A percentile compares a stretch with the other conserved stretches of the same genome.
Conservation (phyloP, 176 grass and related monocot species). For the Phyllostachys edulis region DNA sequence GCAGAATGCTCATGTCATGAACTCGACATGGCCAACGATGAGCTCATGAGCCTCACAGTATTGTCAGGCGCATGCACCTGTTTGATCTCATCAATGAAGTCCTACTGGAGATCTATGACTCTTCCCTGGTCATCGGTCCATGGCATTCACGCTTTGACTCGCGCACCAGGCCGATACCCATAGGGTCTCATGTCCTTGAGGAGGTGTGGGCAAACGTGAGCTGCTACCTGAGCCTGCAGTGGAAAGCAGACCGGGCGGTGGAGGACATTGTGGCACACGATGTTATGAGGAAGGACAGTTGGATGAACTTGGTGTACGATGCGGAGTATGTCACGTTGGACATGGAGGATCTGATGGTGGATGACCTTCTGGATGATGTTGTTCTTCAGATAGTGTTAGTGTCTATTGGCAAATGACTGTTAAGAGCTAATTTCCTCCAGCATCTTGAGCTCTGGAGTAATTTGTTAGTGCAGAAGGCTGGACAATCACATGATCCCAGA, state of each 20-base stretch:
- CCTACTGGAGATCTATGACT: conserved; percentile 62
- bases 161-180: conserved; percentile 46
- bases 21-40: conserved; percentile 19
- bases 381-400: conserved; percentile 54
- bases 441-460: background rate
- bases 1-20: conserved; percentile 52
- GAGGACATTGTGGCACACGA: conserved; percentile 73
- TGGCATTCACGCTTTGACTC: conserved; percentile 51
- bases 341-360: conserved; percentile 67
- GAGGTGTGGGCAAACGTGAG: conserved; percentile 67
- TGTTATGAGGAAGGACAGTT: conserved; percentile 55
- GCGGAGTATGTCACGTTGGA: conserved; percentile 49
- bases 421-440: background rate
- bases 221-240: conserved; percentile 52
- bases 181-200: conserved; percentile 59
- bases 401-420: conserved; percentile 39
- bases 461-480: background rate
- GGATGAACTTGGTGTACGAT: conserved; percentile 78
- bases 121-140: conserved; percentile 39
- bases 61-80: conserved; percentile 70
- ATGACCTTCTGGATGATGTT: conserved; percentile 77
- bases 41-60: conserved; percentile 48
- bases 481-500: background rate
- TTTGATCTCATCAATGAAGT: conserved; percentile 94
- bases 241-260: conserved; percentile 43